Conservation (phyloP, 768 basidiomycete species). For the Suillus hirtellus region DNA sequence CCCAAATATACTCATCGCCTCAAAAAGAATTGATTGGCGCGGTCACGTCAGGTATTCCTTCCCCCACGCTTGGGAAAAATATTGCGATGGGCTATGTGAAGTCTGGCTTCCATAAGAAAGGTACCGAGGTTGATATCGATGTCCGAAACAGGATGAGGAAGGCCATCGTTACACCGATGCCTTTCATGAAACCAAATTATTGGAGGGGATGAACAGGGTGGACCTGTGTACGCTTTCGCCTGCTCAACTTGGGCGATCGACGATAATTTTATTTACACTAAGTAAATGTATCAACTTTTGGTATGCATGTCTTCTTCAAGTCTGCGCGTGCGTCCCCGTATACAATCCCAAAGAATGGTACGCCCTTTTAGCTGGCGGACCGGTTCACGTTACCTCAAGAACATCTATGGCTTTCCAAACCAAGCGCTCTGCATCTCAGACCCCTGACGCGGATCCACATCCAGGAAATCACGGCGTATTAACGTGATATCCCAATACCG, state of each 20-base stretch:
- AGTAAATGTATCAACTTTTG: neutral
- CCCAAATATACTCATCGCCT: constrained; percentile 63
- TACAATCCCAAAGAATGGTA: neutral
- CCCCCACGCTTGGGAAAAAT: constrained; percentile 85
- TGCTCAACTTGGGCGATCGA: constrained; percentile 7
- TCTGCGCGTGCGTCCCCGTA: neutral
- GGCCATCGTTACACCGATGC: constrained; percentile 79
- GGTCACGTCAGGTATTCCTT: constrained; percentile 96
- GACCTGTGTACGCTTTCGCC: neutral
- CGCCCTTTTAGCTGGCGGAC: neutral
- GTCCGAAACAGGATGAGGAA: constrained; percentile 79
- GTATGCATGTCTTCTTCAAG: neutral
- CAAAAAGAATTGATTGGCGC: constrained; percentile 61
- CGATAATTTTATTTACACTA: constrained; percentile 1
- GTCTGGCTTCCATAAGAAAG: constrained; percentile 86
- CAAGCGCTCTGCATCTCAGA: neutral
- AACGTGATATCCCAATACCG: constrained; percentile 12
- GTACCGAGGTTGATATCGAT: constrained; percentile 80
- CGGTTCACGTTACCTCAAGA: neutral
- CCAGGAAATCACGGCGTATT: neutral
- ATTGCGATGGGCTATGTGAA: constrained; percentile 95
- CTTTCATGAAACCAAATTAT: constrained; percentile 84
- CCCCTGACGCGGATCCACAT: neutral
- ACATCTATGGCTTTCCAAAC: neutral
- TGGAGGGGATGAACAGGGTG: constrained; percentile 53